Base-by-base conservation (phyloP, 805 yeast genomes). In the Komagataella pseudopastoris region DNA sequence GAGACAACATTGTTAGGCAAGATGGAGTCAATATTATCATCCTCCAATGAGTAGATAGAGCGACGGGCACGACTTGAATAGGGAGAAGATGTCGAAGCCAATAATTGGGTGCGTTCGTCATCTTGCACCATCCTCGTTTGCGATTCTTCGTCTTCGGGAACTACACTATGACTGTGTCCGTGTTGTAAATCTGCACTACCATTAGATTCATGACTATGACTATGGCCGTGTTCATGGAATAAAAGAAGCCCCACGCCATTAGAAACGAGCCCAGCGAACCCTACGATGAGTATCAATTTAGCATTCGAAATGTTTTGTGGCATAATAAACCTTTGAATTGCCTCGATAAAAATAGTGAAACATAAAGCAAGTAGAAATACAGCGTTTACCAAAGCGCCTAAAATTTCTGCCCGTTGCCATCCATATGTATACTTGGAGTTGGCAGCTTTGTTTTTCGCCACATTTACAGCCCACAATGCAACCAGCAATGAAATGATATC, bases 361-460 rank as follows among this genome's bases (percentile, higher is more conserved):
- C 99, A 91, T 55, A 91, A 75, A 1, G 98, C 98, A 56, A 93
- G 72, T 56, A 91, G 67, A 60, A 93, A 93, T 7, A 93, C 96
- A 2, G 96, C 96, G 63, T 91, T 91, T 57, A 91, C 78, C 54
- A 91, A 74, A 6, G 98, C 99, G 52, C 99, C 99, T 54, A 91
- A 73, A 51, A 91, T 90, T 67, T 91, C 99, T 4, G 98, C 98
- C 58, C 99, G 76, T 66, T 91, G 95, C 96, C 97, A 88, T 16
- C 99, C 99, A 61, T 93, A 91, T 2, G 98, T 93, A 69, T 87
- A 91, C 53, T 82, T 83, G 2, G 93, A 83, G 63, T 88, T 93
- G 1, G 96, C 93, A 24, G 81, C 80, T 60, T 81, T 78, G 45
- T 79, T 80, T 59, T 85, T 85, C 51, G 96, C 89, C 10, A 89